Evolutionary conservation across 441 rosid species (phyloP).

Genomic region (Flueggea neowawraea): DNA sequence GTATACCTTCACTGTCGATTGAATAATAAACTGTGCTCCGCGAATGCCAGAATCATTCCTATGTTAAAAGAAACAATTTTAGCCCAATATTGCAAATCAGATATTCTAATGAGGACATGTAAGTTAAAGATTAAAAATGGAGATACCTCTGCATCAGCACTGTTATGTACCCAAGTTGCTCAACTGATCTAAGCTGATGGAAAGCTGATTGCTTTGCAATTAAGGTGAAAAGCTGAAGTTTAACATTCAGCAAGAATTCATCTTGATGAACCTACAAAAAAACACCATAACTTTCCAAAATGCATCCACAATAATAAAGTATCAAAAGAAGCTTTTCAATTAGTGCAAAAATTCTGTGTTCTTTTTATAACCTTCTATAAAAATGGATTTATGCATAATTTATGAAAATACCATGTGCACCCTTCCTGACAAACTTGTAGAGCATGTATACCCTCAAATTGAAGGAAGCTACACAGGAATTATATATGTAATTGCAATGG

Average conservation of each 20-base stretch:
- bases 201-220: slow-evolving; percentile 82
- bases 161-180: slow-evolving; percentile 84
- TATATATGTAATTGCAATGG: no score
- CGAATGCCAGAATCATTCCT: slow-evolving; percentile 65
- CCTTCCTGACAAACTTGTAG: no score
- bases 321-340: no score
- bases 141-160: no score
- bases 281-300: background rate
- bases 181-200: slow-evolving; percentile 94
- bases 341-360: no score
- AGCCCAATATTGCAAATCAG: slow-evolving; percentile 5
- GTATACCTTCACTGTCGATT: slow-evolving; percentile 79
- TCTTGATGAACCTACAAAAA: slow-evolving; percentile 56
- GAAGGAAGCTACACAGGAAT: no score
- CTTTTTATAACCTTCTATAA: no score
- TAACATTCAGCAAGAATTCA: slow-evolving; percentile 66
- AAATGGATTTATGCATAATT: no score
- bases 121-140: background rate
- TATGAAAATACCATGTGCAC: no score
- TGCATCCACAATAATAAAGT: background rate
- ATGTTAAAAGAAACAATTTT: slow-evolving; percentile 9
- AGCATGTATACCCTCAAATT: no score
- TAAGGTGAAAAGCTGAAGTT: slow-evolving; percentile 74
- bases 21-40: slow-evolving; percentile 75
- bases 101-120: slow-evolving; percentile 1